Conservation (phyloP, 805 yeast species). For the Yueomyces sp. region DNA sequence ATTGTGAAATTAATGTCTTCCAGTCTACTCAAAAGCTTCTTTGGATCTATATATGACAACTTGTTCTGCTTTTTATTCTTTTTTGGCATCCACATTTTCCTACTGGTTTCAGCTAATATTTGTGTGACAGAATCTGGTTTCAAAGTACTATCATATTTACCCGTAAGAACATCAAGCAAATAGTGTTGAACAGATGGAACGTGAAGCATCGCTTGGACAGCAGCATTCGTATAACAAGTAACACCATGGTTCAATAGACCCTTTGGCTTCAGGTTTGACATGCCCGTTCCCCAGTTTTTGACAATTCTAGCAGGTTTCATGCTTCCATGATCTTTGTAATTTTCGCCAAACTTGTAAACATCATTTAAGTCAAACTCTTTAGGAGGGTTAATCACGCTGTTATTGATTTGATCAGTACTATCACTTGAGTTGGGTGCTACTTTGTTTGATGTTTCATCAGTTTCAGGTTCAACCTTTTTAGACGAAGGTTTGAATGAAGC, state of each 20-base stretch:
- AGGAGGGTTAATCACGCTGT: too few species aligned
- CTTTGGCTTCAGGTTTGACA: slow-evolving; percentile 31
- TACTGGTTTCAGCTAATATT: slow-evolving; percentile 53
- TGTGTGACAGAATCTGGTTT: slow-evolving; percentile 48
- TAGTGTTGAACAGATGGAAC: slow-evolving; percentile 86
- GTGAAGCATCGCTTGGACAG: slow-evolving; percentile 81
- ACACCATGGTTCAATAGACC: slow-evolving; percentile 89
- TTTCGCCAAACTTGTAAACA: slow-evolving; percentile 45
- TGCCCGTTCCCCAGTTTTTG: slow-evolving; percentile 58
- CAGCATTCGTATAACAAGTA: slow-evolving; percentile 93
- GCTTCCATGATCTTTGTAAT: slow-evolving; percentile 48
- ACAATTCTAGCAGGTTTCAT: slow-evolving; percentile 42
- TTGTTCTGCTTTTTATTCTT: slow-evolving; percentile 16
- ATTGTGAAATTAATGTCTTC: slow-evolving; percentile 89
- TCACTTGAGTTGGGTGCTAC: slow-evolving; percentile 2
- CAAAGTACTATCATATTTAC: slow-evolving; percentile 35
- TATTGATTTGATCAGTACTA: too few species aligned
- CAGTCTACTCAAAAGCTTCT: slow-evolving; percentile 51
- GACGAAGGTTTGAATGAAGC: too few species aligned
- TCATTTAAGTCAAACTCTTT: background rate
- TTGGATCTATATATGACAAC: slow-evolving; percentile 53
- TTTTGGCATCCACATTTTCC: slow-evolving; percentile 45
- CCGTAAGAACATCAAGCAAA: slow-evolving; percentile 47
- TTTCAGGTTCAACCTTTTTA: background rate
- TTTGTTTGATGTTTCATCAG: slow-evolving; percentile 3